phyloP scores from a whole-genome alignment of 2,329 filamentous ascomycete genomes.

The Xylariomycetidae sp. region DNA sequence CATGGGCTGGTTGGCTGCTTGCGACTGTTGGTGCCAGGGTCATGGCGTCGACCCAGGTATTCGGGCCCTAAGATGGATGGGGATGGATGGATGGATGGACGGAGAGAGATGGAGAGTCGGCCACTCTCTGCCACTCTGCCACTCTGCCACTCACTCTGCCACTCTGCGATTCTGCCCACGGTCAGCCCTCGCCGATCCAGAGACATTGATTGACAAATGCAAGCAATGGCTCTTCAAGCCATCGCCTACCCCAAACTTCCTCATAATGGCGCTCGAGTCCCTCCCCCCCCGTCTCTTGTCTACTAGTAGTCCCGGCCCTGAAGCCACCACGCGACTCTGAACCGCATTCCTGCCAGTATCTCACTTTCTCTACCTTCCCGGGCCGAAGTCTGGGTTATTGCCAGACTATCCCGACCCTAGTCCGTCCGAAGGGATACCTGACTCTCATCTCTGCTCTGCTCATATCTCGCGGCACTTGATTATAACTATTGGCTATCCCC shows the following conservation, averaged over 20 bases:
- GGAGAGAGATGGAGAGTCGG: too few species aligned
- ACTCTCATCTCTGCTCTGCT: conserved; percentile 12
- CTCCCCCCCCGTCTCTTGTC: conserved; percentile 6
- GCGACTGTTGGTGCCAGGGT: conserved; percentile 6
- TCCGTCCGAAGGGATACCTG: conserved; percentile 15
- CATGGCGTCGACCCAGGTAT: conserved; percentile 2
- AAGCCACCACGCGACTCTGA: conserved; percentile 15
- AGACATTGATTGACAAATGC: conserved; percentile 15
- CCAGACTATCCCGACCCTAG: conserved; percentile 19
- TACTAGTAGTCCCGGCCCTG: conserved; percentile 1
- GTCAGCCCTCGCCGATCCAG: conserved; percentile 8
- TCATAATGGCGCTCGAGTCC: not conserved
- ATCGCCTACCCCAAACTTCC: conserved; percentile 10
- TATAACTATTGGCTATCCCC: conserved; percentile 25
- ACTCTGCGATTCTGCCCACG: conserved; percentile 11
- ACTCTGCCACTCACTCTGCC: too few species aligned
- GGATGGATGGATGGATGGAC: too few species aligned
- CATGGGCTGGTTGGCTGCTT: conserved; percentile 15
- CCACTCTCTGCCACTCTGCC: too few species aligned
- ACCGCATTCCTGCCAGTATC: conserved; percentile 21
- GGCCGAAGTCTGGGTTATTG: conserved; percentile 23
- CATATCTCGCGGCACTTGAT: conserved; percentile 14
- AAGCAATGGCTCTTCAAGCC: conserved; percentile 20
- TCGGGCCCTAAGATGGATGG: too few species aligned
- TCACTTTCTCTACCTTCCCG: conserved; percentile 18